Evolutionary conservation across 352 stramenopile species (phyloP), one percentile per base, ranked within the genome.

Genomic region (Phytophthora constricta): DNA sequence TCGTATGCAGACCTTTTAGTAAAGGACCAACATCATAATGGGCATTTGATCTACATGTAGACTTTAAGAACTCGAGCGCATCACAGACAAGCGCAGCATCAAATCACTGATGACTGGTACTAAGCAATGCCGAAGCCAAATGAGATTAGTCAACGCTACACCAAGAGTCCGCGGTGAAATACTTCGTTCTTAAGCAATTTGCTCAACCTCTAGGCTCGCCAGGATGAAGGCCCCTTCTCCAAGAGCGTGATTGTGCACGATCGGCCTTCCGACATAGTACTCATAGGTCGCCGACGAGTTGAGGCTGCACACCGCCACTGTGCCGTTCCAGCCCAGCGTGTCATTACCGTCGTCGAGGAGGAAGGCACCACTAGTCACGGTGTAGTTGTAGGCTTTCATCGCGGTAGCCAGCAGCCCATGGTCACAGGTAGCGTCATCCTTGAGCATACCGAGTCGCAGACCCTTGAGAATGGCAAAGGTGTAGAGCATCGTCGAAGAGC

Each of bases 391-490:
- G 19, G 66, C 66, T 20, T 46, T 65, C 41, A 67, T 60, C 8
- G 60, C 66, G 1, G 61, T 41, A 16, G 27, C 28, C 34, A 48
- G 27, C 1, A 74, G 41, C 14, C 48, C 55, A 4, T 45, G 25
- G 41, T 19, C 4, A 5, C 9, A 37, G 22, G 22, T 52, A 25
- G 23, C 22, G 3, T 66, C 13, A 4, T 74, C 66, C 55, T 62
- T 70, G 2, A 74, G 61, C 28, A 74, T n/a, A 22, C 66, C 66
- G n/a, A 74, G 48, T 13, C 66, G 66, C 26, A 74, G 48, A 2
- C 60, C 61, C 54, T 74, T 74, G 31, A 74, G 66, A 41, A 74
- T 74, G n/a, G 66, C 48, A 61, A 74, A 74, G 4, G 66, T 62
- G 55, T 70, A 74, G 41, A 74, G 60, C 66, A 74, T 74, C 33